Base-by-base conservation (phyloP, 2,329 filamentous ascomycete species). In the Fusarium miscanthi region DNA sequence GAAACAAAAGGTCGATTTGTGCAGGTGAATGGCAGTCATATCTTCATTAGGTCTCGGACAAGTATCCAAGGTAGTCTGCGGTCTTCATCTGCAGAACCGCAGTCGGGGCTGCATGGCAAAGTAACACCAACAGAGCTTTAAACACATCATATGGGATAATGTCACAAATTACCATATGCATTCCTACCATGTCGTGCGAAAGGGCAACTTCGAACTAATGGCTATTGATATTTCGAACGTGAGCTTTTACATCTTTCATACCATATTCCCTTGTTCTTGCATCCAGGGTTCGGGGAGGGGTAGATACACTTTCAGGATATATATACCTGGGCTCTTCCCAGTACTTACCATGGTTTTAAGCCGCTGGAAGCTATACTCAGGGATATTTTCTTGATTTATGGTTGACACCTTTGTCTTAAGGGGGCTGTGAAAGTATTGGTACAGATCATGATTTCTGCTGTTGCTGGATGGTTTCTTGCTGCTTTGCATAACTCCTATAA, bases 61-160 rank as follows among this genome's bases (percentile, higher is more conserved):
- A 37, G 59, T 60, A 42, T 65, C 43, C 41, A 7, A 38, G 63
- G 57, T n/a, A 48, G n/a, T 49, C 35, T 57, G 23, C 37, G 46
- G 33, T 19, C 63, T 38, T n/a, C 42, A 46, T 61, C 14, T 38
- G 35, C 35, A 37, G 35, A 16, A 37, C 35, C 35, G 35, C 17
- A 37, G 35, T 37, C 35, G 17, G 35, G 35, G 25, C 25, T 46
- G 5, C 6, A 21, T 16, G 30, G 13, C 13, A 30, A 46, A 30
- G 19, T 27, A 30, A 46, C 43, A n/a, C 13, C 13, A 19, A 30
- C n/a, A 30, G 25, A 46, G 21, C 14, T 30, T 16, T 30, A 9
- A 46, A n/a, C 25, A 19, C 19, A 30, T 9, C 19, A 11, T 8
- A n/a, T 13, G 7, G 13, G 12, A 46, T 21, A 6, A 16, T 30